Conservation (phyloP, 2,329 filamentous ascomycete species). For the Neobulgaria alba region DNA sequence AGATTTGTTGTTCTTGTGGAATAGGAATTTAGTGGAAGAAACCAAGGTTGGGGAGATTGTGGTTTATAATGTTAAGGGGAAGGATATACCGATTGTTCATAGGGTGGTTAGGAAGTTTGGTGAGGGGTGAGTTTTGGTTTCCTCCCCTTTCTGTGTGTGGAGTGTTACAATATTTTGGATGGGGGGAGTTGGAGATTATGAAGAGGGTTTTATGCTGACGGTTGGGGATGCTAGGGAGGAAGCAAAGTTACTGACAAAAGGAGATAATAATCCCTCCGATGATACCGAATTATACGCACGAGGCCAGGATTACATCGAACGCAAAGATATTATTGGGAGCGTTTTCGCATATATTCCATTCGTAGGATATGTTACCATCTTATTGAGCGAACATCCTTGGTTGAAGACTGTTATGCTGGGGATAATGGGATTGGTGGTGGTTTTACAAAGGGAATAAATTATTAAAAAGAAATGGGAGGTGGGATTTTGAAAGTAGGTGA, state of each 20-base stretch:
- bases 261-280: constrained; percentile 91
- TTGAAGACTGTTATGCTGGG: constrained; percentile 91
- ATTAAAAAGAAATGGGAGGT: background rate
- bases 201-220: background rate
- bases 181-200: background rate
- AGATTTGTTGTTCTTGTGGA: constrained; percentile 52
- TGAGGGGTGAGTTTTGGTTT: constrained; percentile 37
- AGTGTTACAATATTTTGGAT: background rate
- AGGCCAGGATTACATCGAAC: constrained; percentile 78
- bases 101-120: constrained; percentile 72
- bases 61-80: constrained; percentile 68
- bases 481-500: background rate
- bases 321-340: constrained; percentile 86
- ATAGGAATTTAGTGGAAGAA: constrained; percentile 42
- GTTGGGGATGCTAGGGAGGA: constrained; percentile 34
- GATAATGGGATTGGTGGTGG: constrained; percentile 88
- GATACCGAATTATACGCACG: constrained; percentile 80
- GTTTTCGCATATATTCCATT: constrained; percentile 89
- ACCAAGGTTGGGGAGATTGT: constrained; percentile 66
- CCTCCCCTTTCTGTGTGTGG: too few species aligned
- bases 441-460: constrained; percentile 74
- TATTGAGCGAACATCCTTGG: constrained; percentile 94
- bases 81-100: constrained; percentile 97
- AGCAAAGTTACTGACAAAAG: constrained; percentile 84
- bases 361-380: constrained; percentile 93